phyloP scores from a whole-genome alignment of 805 yeast genomes.

The Schizosaccharomyces japonicus region DNA sequence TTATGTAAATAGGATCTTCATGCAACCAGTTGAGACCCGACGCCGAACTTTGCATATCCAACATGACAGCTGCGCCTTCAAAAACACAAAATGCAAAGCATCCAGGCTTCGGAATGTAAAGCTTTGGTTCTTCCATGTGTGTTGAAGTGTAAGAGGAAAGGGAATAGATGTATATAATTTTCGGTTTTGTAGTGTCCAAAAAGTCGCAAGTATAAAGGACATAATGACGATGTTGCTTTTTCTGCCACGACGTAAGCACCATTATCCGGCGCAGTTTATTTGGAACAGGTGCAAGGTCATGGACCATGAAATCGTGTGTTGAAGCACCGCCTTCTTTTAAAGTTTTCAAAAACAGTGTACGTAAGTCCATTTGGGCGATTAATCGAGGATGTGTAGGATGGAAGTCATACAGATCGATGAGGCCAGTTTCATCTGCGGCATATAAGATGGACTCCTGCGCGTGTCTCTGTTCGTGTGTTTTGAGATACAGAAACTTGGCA shows the following conservation, averaged over 20 bases:
- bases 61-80: too few species aligned
- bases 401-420: not conserved
- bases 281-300: not conserved
- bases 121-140: not conserved
- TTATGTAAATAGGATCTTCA: constrained; percentile 52
- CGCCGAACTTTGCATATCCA: too few species aligned
- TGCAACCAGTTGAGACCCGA: too few species aligned
- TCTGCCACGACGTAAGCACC: not conserved
- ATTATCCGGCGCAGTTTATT: not conserved
- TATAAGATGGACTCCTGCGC: too few species aligned
- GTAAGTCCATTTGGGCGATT: not conserved
- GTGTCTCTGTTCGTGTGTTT: too few species aligned
- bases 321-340: not conserved
- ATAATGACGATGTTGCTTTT: not conserved
- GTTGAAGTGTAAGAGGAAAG: not conserved
- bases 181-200: not conserved
- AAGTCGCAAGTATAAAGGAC: not conserved
- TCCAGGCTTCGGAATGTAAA: too few species aligned
- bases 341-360: not conserved
- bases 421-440: not conserved
- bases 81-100: too few species aligned
- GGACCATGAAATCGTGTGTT: not conserved
- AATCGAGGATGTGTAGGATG: not conserved
- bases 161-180: not conserved
- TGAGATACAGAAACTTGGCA: too few species aligned